Evolutionary conservation across 2,329 filamentous ascomycete genomes (phyloP).

Genomic region (Elsinoe perseae): DNA sequence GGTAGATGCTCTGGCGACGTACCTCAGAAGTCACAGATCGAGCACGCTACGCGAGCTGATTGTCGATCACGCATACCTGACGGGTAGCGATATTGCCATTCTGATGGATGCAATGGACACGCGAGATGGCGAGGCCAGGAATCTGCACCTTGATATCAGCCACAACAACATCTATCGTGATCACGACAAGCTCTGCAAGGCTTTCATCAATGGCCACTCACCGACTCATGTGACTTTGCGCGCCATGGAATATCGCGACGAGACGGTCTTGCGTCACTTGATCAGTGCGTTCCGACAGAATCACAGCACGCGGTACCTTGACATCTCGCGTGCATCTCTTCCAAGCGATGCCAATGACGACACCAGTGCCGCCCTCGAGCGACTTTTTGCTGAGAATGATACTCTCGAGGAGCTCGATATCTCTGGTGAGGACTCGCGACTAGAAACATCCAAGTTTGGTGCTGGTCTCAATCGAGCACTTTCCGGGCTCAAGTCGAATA

Average conservation of each 20-base stretch:
- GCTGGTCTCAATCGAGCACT: constrained; percentile 61
- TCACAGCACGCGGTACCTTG: constrained; percentile 54
- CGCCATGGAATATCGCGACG: constrained; percentile 61
- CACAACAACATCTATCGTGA: constrained; percentile 52
- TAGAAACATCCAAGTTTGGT: constrained; percentile 63
- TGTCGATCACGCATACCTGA: constrained; percentile 60
- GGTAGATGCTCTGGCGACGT: constrained; percentile 55
- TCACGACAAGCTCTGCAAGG: constrained; percentile 44
- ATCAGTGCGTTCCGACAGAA: constrained; percentile 56
- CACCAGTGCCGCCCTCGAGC: constrained; percentile 55
- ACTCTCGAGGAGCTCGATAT: constrained; percentile 60
- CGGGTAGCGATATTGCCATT: constrained; percentile 56
- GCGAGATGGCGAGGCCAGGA: constrained; percentile 42
- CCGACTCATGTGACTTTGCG: constrained; percentile 59
- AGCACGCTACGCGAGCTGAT: constrained; percentile 53
- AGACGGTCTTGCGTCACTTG: constrained; percentile 56
- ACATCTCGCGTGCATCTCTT: constrained; percentile 62
- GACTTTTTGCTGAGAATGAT: constrained; percentile 60
- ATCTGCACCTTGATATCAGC: constrained; percentile 59
- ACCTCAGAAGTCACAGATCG: constrained; percentile 49
- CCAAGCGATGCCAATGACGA: constrained; percentile 61
- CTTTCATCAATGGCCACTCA: constrained; percentile 46
- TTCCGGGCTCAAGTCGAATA: constrained; percentile 57
- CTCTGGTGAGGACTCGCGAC: constrained; percentile 61
- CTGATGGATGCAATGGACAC: constrained; percentile 57